Conservation (phyloP, 2,329 filamentous ascomycete genomes). For the Trichoderma endophyticum region DNA sequence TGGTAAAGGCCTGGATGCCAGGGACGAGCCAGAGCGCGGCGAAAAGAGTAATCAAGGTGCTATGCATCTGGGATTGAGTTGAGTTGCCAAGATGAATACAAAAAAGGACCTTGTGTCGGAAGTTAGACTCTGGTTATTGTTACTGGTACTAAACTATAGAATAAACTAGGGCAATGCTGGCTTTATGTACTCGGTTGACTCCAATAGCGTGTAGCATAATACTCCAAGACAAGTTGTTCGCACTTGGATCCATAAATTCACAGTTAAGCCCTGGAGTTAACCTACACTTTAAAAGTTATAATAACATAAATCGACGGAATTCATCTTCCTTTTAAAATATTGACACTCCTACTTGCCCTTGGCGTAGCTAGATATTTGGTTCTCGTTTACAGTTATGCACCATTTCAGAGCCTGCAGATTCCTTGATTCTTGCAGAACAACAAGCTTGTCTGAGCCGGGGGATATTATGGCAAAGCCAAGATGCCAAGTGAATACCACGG, state of each 20-base stretch:
- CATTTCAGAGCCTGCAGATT: not conserved
- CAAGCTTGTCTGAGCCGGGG: not conserved
- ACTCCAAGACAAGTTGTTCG: not conserved
- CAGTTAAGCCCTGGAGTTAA: not conserved
- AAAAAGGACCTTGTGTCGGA: not conserved
- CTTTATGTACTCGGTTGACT: not conserved
- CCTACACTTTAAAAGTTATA: not conserved
- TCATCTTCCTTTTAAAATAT: not conserved
- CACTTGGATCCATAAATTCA: not conserved
- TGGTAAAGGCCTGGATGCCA: not conserved
- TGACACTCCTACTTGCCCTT: not conserved
- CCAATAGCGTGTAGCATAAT: not conserved
- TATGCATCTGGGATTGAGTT: not conserved
- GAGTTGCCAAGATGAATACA: not conserved
- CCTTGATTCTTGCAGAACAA: not conserved
- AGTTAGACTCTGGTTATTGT: not conserved
- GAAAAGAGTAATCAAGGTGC: not conserved
- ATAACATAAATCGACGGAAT: not conserved
- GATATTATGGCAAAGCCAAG: not conserved
- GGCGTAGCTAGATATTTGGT: not conserved
- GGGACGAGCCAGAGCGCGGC: not conserved
- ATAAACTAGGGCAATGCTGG: not conserved
- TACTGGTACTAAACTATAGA: not conserved
- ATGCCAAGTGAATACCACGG: not conserved
- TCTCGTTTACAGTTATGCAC: not conserved